Evolutionary conservation across 2,329 filamentous ascomycete genomes (phyloP), one percentile per base, ranked within the genome.

Genomic region (Dryadomyces sulphureus): DNA sequence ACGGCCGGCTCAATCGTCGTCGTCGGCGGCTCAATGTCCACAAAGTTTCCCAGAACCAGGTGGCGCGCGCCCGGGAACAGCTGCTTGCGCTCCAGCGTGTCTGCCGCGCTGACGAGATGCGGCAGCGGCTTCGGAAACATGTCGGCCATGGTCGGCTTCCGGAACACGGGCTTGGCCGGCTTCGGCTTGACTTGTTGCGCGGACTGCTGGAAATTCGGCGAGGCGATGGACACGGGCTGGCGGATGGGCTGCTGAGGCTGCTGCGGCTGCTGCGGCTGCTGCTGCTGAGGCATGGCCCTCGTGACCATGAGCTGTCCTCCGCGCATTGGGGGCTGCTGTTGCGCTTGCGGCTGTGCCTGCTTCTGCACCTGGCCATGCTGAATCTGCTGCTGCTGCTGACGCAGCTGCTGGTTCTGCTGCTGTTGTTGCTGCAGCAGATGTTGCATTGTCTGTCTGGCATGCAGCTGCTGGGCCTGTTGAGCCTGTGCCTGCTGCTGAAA

Each of bases 1-100:
- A 54, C 42, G 6, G 51, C 49, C 5, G 52, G 53, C n/a, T 53
- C 51, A 2, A 45, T 43, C 0, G 49, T 50, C 7, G 40, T 48
- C 19, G 46, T 19, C 1, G 52, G 52, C 2, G 49, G 47, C 38
- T 52, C 51, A 3, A 54, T 48, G 9, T 53, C 30, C 16, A 54
- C 47, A 2, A 38, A 2, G 8, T 53, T 52, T 8, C 52, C 52
- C 0, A 54, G 42, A 1, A 43, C 51, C 17, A 54, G 30, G 35
- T 41, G 49, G 4, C 48, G 47, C 20, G 46, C 52, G 5, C 50
- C 45, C 1, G 48, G 51, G 21, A 54, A 54, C 20, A 50, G n/a
- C 41, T 49, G 41, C 21, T 49, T 47, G 7, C 47, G 43, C 35
- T 53, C 52, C 4, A 48, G 24, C 1, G 48, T 52, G 12, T 50